These are phyloP conservation scores for Peronospora belbahrii DNA, from an alignment of 352 stramenopile species.

Conservation along the genomic window DNA sequence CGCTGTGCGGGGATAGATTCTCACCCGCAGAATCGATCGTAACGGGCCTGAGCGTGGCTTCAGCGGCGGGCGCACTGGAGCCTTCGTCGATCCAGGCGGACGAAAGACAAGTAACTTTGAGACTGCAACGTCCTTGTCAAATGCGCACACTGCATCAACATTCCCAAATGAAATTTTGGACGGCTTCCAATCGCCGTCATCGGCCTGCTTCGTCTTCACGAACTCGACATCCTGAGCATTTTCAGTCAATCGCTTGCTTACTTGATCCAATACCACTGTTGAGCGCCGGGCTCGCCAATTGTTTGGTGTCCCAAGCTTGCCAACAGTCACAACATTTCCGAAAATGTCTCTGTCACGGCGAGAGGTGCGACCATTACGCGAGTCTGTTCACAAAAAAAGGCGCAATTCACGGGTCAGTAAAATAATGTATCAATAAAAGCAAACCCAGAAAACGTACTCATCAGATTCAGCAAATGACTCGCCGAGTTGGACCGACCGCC, in stretches of 20 bases:
- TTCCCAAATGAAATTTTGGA: slow-evolving; percentile 29
- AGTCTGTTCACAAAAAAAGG: slow-evolving; percentile 15
- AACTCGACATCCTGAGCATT: slow-evolving; percentile 20
- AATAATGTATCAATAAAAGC: background rate
- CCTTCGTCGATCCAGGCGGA: slow-evolving; percentile 11
- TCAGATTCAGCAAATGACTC: slow-evolving; percentile 45
- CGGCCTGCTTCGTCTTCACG: slow-evolving; percentile 10
- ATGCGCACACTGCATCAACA: slow-evolving; percentile 13
- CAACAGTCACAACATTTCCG: slow-evolving; percentile 26
- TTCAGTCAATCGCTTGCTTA: slow-evolving; percentile 30
- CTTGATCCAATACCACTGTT: slow-evolving; percentile 39
- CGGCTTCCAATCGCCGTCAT: slow-evolving; percentile 20
- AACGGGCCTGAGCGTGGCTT: slow-evolving; percentile 11
- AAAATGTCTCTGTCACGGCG: slow-evolving; percentile 33
- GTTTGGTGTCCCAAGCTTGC: slow-evolving; percentile 29
- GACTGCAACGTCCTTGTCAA: slow-evolving; percentile 33
- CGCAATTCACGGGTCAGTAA: slow-evolving; percentile 6
- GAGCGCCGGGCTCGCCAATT: slow-evolving; percentile 44
- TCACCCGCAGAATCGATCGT: slow-evolving; percentile 25
- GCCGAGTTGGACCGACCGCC: slow-evolving; percentile 46
- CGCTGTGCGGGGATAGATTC: background rate
- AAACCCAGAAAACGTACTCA: slow-evolving; percentile 27
- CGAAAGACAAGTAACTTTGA: slow-evolving; percentile 27
- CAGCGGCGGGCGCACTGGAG: slow-evolving; percentile 5
- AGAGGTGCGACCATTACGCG: slow-evolving; percentile 17